Base-by-base conservation (phyloP, 2,329 filamentous ascomycete species). In the Beauveria sp. region DNA sequence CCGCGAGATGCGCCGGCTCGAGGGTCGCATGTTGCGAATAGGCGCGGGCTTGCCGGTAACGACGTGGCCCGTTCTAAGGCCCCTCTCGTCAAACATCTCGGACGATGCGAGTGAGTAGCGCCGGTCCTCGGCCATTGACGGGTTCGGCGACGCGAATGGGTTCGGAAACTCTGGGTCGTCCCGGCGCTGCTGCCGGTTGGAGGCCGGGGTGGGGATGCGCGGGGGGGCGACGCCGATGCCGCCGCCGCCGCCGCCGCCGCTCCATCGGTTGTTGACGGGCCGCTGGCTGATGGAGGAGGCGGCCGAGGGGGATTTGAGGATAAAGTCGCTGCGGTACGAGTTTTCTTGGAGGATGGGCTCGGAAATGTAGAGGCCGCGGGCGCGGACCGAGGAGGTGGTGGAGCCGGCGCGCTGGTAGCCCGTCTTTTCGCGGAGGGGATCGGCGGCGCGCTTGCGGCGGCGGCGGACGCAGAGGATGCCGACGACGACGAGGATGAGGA, bases 251-350 rank as follows among this genome's bases (percentile, higher is more conserved):
- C 65, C 65, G 47, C 70, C 65, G 49, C 52, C 26, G 51, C 46
- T 57, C 52, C 38, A 54, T 34, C 60, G 62, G 7, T 50, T 65
- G 58, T 58, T 63, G 54, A 65, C 20, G 53, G 64, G 62, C 30
- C 50, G 57, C 30, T 57, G 50, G 52, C 63, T 52, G 62, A 63
- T 65, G 38, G 58, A 64, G 26, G 61, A 54, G 60, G 59, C 53
- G 28, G 52, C 59, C 62, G 56, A 65, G 34, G 68, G 68, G 57
- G 65, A 65, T 66, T 76, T 77, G 67, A 77, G 79, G 46, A 81
- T 78, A 66, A 85, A 85, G 67, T 85, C 83, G 43, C 77, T 78
- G 58, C 82, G 78, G 63, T 79, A 73, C 26, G 71, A 70, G 66
- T 75, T 72, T 24, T 72, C 67, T 60, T 74, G 70, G 52, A 81